Conservation (phyloP, 1,284 basidiomycete species). For the Rhodotorula sp. region DNA sequence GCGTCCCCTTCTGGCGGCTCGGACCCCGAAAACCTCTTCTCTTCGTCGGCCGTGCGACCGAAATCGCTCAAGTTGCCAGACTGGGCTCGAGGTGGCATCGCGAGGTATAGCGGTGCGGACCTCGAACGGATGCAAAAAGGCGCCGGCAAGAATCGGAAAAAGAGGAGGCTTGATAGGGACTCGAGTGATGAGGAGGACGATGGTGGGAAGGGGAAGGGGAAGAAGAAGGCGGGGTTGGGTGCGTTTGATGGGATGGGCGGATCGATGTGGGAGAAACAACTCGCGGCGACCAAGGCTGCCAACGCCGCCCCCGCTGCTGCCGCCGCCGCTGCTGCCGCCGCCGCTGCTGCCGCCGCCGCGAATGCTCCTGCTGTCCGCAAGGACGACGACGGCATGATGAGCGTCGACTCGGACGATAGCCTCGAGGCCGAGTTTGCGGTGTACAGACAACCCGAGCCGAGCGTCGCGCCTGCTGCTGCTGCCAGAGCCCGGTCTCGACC, state of each 20-base stretch:
- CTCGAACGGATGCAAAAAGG: neutral
- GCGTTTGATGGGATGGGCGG: constrained; percentile 3
- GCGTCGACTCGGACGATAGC: constrained; percentile 20
- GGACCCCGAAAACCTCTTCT: neutral
- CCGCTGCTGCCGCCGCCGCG: neutral
- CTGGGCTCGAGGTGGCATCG: constrained; percentile 3
- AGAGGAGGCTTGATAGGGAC: neutral
- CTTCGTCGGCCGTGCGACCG: neutral
- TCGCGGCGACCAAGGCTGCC: neutral
- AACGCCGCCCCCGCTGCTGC: neutral
- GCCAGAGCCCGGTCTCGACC: neutral
- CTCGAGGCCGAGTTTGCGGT: constrained; percentile 4
- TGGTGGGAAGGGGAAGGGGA: neutral
- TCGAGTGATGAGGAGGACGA: constrained; percentile 1
- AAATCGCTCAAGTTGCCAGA: constrained; percentile 4
- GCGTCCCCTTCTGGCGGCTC: neutral
- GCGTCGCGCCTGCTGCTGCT: neutral
- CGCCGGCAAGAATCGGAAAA: constrained; percentile 3
- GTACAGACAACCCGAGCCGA: neutral
- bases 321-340: neutral
- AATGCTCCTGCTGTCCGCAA: neutral
- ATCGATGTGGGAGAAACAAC: neutral
- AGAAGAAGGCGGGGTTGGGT: neutral
- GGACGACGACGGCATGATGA: neutral
- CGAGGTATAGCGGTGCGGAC: constrained; percentile 15